Evolutionary conservation across 2,329 filamentous ascomycete species (phyloP), one percentile per base, ranked within the genome.

Genomic region (Exophiala sp.): DNA sequence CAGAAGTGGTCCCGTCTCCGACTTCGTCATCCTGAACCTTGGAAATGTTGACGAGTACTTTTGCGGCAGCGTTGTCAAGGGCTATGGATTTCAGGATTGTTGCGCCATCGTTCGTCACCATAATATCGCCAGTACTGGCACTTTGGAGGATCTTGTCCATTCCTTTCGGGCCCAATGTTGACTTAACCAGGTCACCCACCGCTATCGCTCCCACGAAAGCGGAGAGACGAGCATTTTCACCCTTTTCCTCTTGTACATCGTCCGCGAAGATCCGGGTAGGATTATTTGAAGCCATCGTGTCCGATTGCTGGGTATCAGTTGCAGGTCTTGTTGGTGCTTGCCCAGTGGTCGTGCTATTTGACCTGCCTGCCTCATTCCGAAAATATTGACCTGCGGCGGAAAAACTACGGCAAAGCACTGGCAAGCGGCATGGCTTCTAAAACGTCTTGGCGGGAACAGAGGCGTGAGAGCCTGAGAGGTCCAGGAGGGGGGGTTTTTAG

Each of bases 11-110:
- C 55, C 94, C 94, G 71, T 99, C 94, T 68, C 94, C 94, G 20
- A 99, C 92, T 73, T 99, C 94, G 70, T 99, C 94, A 68, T 99
- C 94, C 72, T 99, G 94, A 5, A 99, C 94, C 77, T 99, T 99
- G 60, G 92, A 97, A 66, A 99, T 97, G 73, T 99, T 99, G 70
- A 99, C 94, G 40, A 99, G 81, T 4, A 99, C 94, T 77, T 99
- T 99, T 50, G 94, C 94, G 18, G 94, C 94, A 40, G 94, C 94
- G 71, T 99, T 99, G 74, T 99, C 94, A 68, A 99, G 87, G 40
- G 94, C 94, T 72, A 99, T 99, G 50, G 92, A 89, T 76, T 99
- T 99, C 62, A 99, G 83, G 65, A 99, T 99, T 20, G 94, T 99
- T 60, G 94, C 94, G 69, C 94, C 94, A 75, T 99, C 94, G 74